Evolutionary conservation across 1,284 basidiomycete species (phyloP).

Genomic region (Microbotryum scabiosae): DNA sequence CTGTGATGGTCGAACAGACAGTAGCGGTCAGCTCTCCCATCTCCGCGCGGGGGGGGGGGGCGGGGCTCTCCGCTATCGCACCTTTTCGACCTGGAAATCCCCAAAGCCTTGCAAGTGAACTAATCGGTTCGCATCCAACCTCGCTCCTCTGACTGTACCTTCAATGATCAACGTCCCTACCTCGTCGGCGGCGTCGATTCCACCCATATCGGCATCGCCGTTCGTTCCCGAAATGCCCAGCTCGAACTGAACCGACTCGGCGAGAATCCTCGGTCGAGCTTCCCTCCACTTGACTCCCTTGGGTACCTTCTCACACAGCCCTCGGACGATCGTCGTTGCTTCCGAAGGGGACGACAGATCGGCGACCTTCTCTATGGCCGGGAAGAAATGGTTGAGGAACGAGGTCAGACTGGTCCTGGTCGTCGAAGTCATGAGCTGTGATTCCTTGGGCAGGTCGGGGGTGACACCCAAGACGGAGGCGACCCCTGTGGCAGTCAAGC

Average conservation of each 20-base stretch:
- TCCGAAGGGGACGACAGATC: conserved; percentile 56
- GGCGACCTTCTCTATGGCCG: conserved; percentile 57
- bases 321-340: conserved; percentile 58
- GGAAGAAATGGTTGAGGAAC: conserved; percentile 91
- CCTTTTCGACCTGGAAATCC: conserved; percentile 77
- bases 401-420: conserved; percentile 79
- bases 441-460: conserved; percentile 43
- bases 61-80: too few relatives aligned
- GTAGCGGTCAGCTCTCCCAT: too few relatives aligned
- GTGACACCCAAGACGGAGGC: conserved; percentile 60
- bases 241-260: conserved; percentile 49
- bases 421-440: conserved; percentile 37
- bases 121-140: conserved; percentile 73
- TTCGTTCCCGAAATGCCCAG: conserved; percentile 25
- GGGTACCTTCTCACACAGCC: conserved; percentile 64
- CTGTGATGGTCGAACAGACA: neutral
- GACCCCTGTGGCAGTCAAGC: conserved; percentile 47
- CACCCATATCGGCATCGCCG: conserved; percentile 51
- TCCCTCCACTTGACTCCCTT: conserved; percentile 70
- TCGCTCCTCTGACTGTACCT: conserved; percentile 71
- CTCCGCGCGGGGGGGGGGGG: too few relatives aligned
- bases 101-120: conserved; percentile 83
- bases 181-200: conserved; percentile 33
- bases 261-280: conserved; percentile 67
- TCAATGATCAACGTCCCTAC: conserved; percentile 59